Evolutionary conservation across 2,329 filamentous ascomycete genomes (phyloP), one percentile per base, ranked within the genome.

Genomic region (Stagonosporopsis cucurbitacearum): DNA sequence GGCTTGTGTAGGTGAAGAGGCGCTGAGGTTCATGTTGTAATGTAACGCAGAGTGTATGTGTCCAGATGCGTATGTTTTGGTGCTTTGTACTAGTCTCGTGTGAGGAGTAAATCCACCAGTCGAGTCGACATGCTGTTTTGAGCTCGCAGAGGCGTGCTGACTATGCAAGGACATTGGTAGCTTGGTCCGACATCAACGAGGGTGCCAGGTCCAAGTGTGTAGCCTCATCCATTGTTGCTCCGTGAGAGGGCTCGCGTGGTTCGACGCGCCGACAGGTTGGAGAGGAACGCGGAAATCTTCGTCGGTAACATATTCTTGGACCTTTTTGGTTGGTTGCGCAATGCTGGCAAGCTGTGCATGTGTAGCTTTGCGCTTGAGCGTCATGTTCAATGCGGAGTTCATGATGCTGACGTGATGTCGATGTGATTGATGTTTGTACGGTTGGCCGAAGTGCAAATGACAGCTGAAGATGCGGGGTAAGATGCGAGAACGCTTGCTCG

Each of bases 251-350:
- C 47, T 47, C 6, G 53, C 39, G 42, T 50, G 46, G 30, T 42
- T 55, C 8, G 53, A 19, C 17, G 41, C 42, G 12, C 28, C 36
- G 0, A 20, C 25, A 8, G 53, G 47, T 11, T 50, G 53, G 5
- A 42, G 2, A 11, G 46, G 36, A 6, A 55, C 42, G n/a, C 53
- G 53, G 7, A 55, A 55, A 15, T 55, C 53, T 11, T 55, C 53
- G 15, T 55, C 53, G 12, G 53, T 55, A n/a, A 55, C 53, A 40
- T 55, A 55, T 49, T 50, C 41, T 36, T 55, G 53, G 7, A 55
- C 41, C 33, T 50, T 55, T 26, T 55, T 55, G 3, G 43, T 32
- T 3, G 53, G 53, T 22, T 46, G 35, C 25, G 36, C 22, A 15
- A 55, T 41, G 11, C 6, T 28, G 9, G 53, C 22, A 11, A 55